Evolutionary conservation across 176 grass and related monocot species (phyloP), one percentile per base, ranked within the genome.

Genomic region (Avena eriantha): DNA sequence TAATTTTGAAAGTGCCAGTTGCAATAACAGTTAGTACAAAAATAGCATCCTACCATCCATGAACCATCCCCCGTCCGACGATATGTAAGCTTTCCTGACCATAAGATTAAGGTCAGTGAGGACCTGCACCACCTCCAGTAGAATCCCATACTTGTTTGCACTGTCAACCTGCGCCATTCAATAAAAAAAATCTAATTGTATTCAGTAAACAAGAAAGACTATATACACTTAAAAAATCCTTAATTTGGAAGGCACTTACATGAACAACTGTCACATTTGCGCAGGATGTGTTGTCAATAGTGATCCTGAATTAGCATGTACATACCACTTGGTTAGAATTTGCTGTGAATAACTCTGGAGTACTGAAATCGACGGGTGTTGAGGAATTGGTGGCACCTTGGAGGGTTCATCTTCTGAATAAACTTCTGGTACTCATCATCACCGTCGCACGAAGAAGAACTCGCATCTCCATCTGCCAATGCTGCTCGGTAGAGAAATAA

Each of bases 341-440:
- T n/a, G 64, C 41, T 83, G 36, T 21, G 45, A 66, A 66, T 59
- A 91, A 80, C 61, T 35, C 9, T 84, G 65, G 21, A 53, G 36
- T 57, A 1, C 1, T 67, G 82, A 72, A 47, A 80, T 21, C 31
- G 45, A 84, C 21, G 53, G 22, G 18, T 6, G 36, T 13, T n/a
- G 48, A 76, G 22, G 12, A 79, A 76, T 13, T 24, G 36, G 39
- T 47, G 41, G 61, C 73, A 98, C 95, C 95, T 93, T 24, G 95
- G 95, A 92, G 95, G 95, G 78, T 98, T 98, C 95, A 98, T 98
- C 78, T 88, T 98, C 49, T 90, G 89, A 68, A 98, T 98, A 76
- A 98, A 95, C 84, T 98, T 98, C 83, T 98, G 83, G 71, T 95
- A 95, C 85, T 98, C 95, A 55, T 93, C 93, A 61, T 92, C 95